A percentile compares a stretch with the other conserved stretches of the same genome.
Conservation (phyloP, 257 asterid species). For the Ballota nigra region DNA sequence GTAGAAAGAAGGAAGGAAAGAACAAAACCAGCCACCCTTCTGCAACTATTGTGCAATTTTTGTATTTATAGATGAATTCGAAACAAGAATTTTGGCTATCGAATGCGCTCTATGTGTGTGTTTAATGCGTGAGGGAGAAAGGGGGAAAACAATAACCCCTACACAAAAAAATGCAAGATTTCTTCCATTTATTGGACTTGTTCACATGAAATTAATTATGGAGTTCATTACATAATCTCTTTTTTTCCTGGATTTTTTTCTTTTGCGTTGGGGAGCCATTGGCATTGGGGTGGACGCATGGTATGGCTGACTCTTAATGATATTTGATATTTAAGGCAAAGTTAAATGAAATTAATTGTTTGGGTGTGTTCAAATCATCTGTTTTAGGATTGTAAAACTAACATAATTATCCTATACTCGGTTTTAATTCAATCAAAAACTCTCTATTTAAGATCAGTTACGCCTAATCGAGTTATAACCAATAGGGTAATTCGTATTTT, state of each 20-base stretch:
- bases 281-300: neutral
- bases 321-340: neutral
- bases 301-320: neutral
- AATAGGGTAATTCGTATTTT: no score
- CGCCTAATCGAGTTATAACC: neutral
- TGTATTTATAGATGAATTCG: slow-evolving; percentile 5
- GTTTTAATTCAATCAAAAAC: neutral
- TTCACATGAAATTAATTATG: slow-evolving; percentile 10
- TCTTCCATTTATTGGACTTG: slow-evolving; percentile 20
- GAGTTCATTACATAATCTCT: neutral
- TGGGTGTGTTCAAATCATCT: slow-evolving; percentile 8
- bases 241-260: neutral
- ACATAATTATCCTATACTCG: neutral
- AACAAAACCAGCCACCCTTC: neutral
- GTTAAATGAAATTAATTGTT: slow-evolving; percentile 3
- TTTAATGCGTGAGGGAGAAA: slow-evolving; percentile 23
- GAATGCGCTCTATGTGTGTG: neutral
- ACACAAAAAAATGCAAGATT: slow-evolving; percentile 16
- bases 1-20: neutral
- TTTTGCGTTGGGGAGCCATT: neutral
- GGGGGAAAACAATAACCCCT: neutral
- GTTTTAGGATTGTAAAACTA: neutral
- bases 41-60: neutral
- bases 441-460: neutral
- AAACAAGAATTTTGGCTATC: slow-evolving; percentile 16